Conservation (phyloP, 306 rosid species). For the Oxytropis ochrocephala region DNA sequence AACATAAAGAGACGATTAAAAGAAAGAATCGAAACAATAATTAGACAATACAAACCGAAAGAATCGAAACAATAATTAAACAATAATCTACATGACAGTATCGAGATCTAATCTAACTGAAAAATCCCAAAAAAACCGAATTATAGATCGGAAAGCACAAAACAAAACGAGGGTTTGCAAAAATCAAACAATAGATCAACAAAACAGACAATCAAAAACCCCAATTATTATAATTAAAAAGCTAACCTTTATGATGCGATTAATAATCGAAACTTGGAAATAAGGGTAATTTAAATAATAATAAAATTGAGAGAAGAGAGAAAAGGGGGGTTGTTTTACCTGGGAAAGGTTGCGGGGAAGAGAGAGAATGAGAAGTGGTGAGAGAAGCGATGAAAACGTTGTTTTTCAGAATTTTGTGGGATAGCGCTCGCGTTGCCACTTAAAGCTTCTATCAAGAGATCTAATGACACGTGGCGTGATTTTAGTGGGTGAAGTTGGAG, state of each 20-base stretch:
- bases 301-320: not conserved
- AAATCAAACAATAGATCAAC: not conserved
- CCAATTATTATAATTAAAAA: not conserved
- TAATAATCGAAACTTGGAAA: not conserved
- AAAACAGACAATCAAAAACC: not conserved
- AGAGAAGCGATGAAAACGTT: not conserved
- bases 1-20: not conserved
- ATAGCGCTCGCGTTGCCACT: constrained; percentile 14
- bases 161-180: not conserved
- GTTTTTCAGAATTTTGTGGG: not conserved
- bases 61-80: not conserved
- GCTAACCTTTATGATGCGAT: not conserved
- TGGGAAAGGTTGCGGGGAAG: constrained; percentile 23
- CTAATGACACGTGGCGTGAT: not conserved
- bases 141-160: not conserved
- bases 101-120: constrained; percentile 16
- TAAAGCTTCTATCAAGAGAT: not conserved
- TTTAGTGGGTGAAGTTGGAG: not conserved
- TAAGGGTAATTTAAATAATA: not conserved
- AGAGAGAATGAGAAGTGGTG: not conserved
- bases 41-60: not conserved
- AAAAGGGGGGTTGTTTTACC: not conserved
- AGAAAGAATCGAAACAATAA: not conserved
- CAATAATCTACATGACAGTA: not conserved
- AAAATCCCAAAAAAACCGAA: not conserved